Evolutionary conservation across 495 filamentous ascomycete genomes (phyloP).

Genomic region (Hamigera avellanea): DNA sequence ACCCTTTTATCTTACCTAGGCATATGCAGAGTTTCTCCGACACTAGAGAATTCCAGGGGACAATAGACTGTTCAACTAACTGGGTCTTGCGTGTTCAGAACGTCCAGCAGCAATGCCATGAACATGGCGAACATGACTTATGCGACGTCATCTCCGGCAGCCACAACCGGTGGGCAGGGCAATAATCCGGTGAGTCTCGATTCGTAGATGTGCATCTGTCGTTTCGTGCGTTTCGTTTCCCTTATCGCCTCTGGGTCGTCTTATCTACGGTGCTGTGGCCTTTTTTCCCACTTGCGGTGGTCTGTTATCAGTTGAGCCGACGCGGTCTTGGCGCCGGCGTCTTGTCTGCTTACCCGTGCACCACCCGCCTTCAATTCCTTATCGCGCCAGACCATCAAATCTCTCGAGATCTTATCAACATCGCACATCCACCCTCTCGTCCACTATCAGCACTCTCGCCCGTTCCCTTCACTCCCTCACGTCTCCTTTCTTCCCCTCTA

Average conservation of each 20-base stretch:
- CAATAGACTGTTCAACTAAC: slow-evolving; percentile 14
- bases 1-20: too few relatives aligned
- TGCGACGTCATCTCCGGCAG: slow-evolving; percentile 54
- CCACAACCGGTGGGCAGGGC: slow-evolving; percentile 52
- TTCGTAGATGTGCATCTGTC: slow-evolving; percentile 1
- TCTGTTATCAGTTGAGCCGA: slow-evolving; percentile 21
- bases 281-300: slow-evolving; percentile 2
- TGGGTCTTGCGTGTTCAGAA: slow-evolving; percentile 24
- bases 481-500: slow-evolving; percentile 6
- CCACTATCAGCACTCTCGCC: slow-evolving; percentile 19
- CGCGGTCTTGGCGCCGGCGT: slow-evolving; percentile 24
- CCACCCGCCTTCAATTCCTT: slow-evolving; percentile 21
- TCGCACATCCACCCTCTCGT: slow-evolving; percentile 11
- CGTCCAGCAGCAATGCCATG: slow-evolving; percentile 37
- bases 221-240: neutral
- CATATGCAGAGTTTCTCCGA: too few relatives aligned
- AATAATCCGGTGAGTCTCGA: slow-evolving; percentile 51
- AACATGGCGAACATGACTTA: slow-evolving; percentile 47
- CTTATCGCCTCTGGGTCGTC: slow-evolving; percentile 5
- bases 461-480: slow-evolving; percentile 7
- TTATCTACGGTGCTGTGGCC: slow-evolving; percentile 4
- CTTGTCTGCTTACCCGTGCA: slow-evolving; percentile 14
- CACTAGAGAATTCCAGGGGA: too few relatives aligned
- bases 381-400: slow-evolving; percentile 32
- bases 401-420: slow-evolving; percentile 43